A percentile compares a stretch with the other conserved stretches of the same genome.
Evolutionary conservation across 129 eudicot species (phyloP).

Genomic region (Flaveria brownii): DNA sequence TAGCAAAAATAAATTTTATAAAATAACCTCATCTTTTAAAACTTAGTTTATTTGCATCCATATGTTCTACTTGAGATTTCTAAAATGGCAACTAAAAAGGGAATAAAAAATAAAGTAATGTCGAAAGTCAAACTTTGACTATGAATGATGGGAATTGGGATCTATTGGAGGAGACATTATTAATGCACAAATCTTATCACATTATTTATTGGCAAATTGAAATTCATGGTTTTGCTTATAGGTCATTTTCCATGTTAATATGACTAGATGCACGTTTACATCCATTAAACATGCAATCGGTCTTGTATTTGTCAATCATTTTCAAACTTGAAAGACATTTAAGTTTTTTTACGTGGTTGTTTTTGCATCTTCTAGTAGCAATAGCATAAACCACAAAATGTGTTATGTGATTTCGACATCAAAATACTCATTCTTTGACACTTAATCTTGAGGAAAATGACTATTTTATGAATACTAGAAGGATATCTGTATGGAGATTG

Average conservation of each 20-base stretch:
- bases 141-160: background rate
- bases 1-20: too few relatives aligned
- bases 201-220: background rate
- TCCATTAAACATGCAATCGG: background rate
- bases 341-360: background rate
- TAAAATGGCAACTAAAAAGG: background rate
- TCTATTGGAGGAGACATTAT: background rate
- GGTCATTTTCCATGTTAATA: background rate
- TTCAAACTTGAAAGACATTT: background rate
- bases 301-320: background rate
- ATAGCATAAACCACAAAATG: background rate
- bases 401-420: background rate
- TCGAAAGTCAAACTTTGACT: conserved; percentile 1
- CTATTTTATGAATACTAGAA: too few relatives aligned
- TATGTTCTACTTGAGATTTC: too few relatives aligned
- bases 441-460: too few relatives aligned
- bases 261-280: conserved; percentile 3
- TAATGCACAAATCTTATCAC: background rate
- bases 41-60: too few relatives aligned
- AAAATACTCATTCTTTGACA: too few relatives aligned
- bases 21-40: too few relatives aligned
- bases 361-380: conserved; percentile 8
- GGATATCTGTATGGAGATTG: too few relatives aligned
- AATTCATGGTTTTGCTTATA: background rate
- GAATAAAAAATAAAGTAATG: background rate